Evolutionary conservation across 495 filamentous ascomycete species (phyloP).

Genomic region (Penicillium manginii): DNA sequence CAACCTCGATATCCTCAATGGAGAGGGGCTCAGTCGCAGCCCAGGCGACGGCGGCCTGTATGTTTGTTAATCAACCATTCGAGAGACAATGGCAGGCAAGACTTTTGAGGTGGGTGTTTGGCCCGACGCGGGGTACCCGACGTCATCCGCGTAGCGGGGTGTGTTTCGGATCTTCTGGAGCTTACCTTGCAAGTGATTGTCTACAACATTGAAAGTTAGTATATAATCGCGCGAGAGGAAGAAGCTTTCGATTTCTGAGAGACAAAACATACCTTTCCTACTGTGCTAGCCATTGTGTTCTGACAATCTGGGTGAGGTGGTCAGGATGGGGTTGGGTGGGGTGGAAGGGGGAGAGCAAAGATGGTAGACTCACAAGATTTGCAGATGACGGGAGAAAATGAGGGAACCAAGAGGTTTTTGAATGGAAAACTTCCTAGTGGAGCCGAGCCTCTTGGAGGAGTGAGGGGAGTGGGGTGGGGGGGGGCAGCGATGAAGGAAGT

Average conservation of each 20-base stretch:
- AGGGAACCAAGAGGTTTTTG: slow-evolving; percentile 22
- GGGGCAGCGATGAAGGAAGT: slow-evolving; percentile 7
- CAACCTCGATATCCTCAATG: slow-evolving; percentile 91
- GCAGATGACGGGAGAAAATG: slow-evolving; percentile 2
- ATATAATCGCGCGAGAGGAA: not conserved
- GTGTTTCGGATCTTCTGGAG: slow-evolving; percentile 8
- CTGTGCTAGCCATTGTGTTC: slow-evolving; percentile 53
- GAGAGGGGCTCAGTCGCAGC: slow-evolving; percentile 86
- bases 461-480: slow-evolving; percentile 31
- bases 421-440: slow-evolving; percentile 24
- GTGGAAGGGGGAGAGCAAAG: not conserved
- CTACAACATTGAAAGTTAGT: slow-evolving; percentile 36
- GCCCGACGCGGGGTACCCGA: slow-evolving; percentile 13
- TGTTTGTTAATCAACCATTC: not conserved
- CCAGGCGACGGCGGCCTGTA: slow-evolving; percentile 94
- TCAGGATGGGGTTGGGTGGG: not conserved
- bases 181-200: slow-evolving; percentile 77
- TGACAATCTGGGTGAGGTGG: not conserved
- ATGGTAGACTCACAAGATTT: slow-evolving; percentile 9
- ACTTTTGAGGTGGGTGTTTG: not conserved
- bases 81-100: not conserved
- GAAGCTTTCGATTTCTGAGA: not conserved
- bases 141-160: slow-evolving; percentile 17
- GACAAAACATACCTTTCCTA: slow-evolving; percentile 54
- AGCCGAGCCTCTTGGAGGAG: slow-evolving; percentile 17